Conservation (phyloP, 2,329 filamentous ascomycete species). For the Diaporthe citri region DNA sequence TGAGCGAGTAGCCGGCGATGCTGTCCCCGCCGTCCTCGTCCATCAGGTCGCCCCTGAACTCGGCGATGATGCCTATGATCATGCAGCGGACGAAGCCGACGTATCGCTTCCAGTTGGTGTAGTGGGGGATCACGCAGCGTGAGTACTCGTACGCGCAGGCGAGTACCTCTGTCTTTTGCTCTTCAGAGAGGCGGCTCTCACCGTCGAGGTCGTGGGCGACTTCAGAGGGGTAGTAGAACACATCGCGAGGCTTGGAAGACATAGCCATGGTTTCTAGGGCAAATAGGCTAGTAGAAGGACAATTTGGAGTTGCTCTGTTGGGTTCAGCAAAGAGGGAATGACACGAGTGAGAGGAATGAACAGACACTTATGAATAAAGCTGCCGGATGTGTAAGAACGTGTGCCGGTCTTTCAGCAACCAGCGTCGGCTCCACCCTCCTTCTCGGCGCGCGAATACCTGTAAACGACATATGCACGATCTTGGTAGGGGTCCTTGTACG, state of each 20-base stretch:
- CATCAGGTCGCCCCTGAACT: constrained; percentile 43
- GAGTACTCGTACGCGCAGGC: constrained; percentile 46
- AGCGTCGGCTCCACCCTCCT: background rate
- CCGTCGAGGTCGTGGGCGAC: constrained; percentile 37
- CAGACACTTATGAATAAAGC: background rate
- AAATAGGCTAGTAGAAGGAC: background rate
- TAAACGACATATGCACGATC: background rate
- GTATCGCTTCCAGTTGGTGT: constrained; percentile 45
- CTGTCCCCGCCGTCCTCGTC: constrained; percentile 32
- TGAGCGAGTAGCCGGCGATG: constrained; percentile 42
- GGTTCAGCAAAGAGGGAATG: no score
- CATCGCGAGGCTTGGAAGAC: background rate
- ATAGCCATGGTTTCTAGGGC: background rate
- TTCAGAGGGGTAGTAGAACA: constrained; percentile 38
- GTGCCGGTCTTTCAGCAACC: no score
- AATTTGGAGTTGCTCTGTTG: background rate
- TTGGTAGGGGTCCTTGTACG: background rate
- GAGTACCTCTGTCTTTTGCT: constrained; percentile 40
- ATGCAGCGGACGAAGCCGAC: constrained; percentile 44
- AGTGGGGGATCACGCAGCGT: constrained; percentile 45
- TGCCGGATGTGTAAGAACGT: background rate
- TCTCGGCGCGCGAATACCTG: no score
- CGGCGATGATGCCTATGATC: constrained; percentile 43
- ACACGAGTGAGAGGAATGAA: background rate
- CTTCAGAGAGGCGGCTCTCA: constrained; percentile 20